phyloP scores from a whole-genome alignment of 2,329 filamentous ascomycete species.

The Biscogniauxia marginata region DNA sequence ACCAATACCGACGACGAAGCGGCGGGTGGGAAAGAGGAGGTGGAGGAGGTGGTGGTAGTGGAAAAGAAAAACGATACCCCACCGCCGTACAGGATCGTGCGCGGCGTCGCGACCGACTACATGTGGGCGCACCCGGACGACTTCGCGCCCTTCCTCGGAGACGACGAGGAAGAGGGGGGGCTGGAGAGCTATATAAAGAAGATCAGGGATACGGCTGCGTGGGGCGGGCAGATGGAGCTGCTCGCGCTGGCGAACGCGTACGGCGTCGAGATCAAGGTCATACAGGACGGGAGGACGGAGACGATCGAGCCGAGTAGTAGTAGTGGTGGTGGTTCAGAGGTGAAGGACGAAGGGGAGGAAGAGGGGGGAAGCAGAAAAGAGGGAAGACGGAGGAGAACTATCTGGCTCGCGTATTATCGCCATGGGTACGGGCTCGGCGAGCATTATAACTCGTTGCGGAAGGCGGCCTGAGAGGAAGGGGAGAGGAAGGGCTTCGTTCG shows the following conservation, averaged over 20 bases:
- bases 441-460: conserved; percentile 89
- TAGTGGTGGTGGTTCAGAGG: conserved; percentile 3
- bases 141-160: conserved; percentile 81
- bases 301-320: conserved; percentile 56
- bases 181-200: conserved; percentile 70
- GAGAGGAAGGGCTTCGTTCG: no score
- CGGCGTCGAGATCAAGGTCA: conserved; percentile 74
- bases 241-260: conserved; percentile 81
- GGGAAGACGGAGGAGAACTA: conserved; percentile 47
- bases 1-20: neutral
- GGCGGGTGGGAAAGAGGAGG: conserved; percentile 10
- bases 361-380: conserved; percentile 39
- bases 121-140: conserved; percentile 74
- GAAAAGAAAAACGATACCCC: conserved; percentile 29
- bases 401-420: conserved; percentile 94
- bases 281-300: conserved; percentile 82
- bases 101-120: conserved; percentile 72
- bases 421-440: conserved; percentile 93
- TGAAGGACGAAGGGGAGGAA: conserved; percentile 37
- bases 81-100: conserved; percentile 63
- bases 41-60: conserved; percentile 19
- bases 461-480: conserved; percentile 27
- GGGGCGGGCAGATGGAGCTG: conserved; percentile 92
- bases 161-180: conserved; percentile 50
- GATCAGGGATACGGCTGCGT: conserved; percentile 86